Evolutionary conservation across 371 early-diverging fungal species (phyloP).

Genomic region (Nematocida ausubeli): DNA sequence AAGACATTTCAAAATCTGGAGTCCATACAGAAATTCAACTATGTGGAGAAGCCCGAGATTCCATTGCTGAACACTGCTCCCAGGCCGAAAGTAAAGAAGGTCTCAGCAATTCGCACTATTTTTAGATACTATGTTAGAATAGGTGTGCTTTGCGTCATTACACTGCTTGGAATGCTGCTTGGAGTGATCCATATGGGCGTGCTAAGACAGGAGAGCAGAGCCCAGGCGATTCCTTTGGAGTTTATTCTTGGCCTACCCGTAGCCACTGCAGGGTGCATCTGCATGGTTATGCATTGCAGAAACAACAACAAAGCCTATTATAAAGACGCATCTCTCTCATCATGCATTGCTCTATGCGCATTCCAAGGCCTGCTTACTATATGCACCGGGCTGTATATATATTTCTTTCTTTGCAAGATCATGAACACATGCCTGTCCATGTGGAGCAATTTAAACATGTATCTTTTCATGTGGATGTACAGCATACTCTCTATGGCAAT

Average conservation of each 20-base stretch:
- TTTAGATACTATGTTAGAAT: background rate
- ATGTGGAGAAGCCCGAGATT: background rate
- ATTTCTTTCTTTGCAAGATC: background rate
- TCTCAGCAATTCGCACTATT: background rate
- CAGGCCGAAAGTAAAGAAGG: background rate
- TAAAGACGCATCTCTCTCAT: background rate
- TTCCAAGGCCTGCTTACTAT: background rate
- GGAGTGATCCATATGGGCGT: background rate
- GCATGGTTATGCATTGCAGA: background rate
- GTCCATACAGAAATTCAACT: constrained; percentile 10
- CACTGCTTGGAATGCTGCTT: background rate
- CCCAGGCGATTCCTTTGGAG: background rate
- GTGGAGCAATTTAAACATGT: background rate
- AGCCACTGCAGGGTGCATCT: background rate
- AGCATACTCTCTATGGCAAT: background rate
- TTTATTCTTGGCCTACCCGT: background rate
- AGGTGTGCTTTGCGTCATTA: background rate
- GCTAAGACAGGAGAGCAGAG: background rate
- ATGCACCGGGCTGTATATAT: background rate
- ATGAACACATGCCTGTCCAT: background rate
- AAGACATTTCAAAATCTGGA: background rate
- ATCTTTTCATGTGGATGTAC: background rate
- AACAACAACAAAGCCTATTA: background rate
- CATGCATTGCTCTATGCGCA: background rate
- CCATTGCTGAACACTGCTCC: background rate